A percentile compares a stretch with the other conserved stretches of the same genome.
Evolutionary conservation across 2,329 filamentous ascomycete species (phyloP).

Genomic region (Scortechinia acanthostroma): DNA sequence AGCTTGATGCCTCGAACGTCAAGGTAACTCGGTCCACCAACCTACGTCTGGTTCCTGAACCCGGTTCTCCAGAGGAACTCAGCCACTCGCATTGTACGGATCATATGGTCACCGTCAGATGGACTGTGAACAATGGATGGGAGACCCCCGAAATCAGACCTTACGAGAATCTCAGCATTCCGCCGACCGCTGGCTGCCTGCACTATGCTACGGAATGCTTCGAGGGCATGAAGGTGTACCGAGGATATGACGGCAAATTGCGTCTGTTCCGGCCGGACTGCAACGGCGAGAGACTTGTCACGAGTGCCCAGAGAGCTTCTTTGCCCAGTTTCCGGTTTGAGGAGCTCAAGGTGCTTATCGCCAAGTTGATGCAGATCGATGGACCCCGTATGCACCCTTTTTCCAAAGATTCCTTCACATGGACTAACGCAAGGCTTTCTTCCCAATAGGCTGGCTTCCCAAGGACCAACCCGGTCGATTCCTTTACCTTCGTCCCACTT

Average conservation of each 20-base stretch:
- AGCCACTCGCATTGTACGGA: slow-evolving; percentile 35
- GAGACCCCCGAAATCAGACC: slow-evolving; percentile 45
- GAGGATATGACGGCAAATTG: slow-evolving; percentile 45
- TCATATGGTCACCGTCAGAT: slow-evolving; percentile 53
- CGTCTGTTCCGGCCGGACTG: slow-evolving; percentile 48
- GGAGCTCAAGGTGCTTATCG: slow-evolving; percentile 44
- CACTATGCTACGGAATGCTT: slow-evolving; percentile 65
- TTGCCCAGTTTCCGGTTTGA: slow-evolving; percentile 41
- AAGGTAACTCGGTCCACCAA: neutral
- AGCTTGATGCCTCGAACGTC: neutral
- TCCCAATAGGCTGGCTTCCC: slow-evolving; percentile 45
- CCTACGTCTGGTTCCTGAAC: neutral
- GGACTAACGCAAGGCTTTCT: too few relatives aligned
- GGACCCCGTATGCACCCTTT: neutral
- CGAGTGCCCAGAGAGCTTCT: slow-evolving; percentile 28
- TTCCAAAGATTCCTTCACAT: too few relatives aligned
- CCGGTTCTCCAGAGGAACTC: neutral
- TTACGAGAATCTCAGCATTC: slow-evolving; percentile 48
- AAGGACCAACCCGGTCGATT: slow-evolving; percentile 38
- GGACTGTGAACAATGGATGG: slow-evolving; percentile 47
- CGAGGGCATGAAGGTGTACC: slow-evolving; percentile 60
- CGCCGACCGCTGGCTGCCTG: slow-evolving; percentile 49
- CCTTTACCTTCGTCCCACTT: slow-evolving; percentile 48
- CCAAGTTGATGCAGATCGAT: slow-evolving; percentile 35
- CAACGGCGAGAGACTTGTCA: slow-evolving; percentile 32